phyloP scores from a whole-genome alignment of 2,329 filamentous ascomycete species.

The Ascocoryne sarcoides region DNA sequence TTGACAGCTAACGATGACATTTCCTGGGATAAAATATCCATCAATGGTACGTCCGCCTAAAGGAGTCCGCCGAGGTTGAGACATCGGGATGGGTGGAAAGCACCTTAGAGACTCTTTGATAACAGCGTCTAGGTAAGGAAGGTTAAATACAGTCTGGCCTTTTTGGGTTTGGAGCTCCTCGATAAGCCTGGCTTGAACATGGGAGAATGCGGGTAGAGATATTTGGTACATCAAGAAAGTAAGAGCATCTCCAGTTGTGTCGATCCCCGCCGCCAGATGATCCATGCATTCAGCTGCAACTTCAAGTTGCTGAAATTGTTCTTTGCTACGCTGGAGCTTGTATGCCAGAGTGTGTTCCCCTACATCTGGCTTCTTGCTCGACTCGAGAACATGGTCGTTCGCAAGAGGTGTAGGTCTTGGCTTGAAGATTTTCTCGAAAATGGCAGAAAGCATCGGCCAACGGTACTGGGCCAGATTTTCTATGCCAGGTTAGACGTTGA shows the following conservation, averaged over 20 bases:
- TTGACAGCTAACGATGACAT: constrained; percentile 51
- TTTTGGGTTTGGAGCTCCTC: constrained; percentile 41
- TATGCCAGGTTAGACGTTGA: constrained; percentile 29
- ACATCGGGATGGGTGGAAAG: constrained; percentile 59
- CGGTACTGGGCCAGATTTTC: constrained; percentile 47
- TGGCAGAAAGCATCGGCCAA: constrained; percentile 95
- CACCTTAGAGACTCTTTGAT: constrained; percentile 53
- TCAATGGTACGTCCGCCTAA: constrained; percentile 45
- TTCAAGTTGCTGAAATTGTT: constrained; percentile 41
- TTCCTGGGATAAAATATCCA: constrained; percentile 42
- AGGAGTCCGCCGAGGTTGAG: constrained; percentile 52
- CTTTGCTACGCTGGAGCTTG: constrained; percentile 45
- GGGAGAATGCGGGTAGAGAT: constrained; percentile 46
- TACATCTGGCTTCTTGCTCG: constrained; percentile 37
- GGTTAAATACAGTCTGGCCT: constrained; percentile 35
- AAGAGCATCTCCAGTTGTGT: constrained; percentile 61
- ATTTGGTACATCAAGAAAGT: constrained; percentile 67
- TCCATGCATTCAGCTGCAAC: constrained; percentile 62
- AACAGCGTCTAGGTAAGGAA: constrained; percentile 54
- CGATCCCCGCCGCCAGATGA: constrained; percentile 62
- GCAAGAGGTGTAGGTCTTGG: constrained; percentile 38
- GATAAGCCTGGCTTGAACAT: constrained; percentile 43
- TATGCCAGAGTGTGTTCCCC: constrained; percentile 49
- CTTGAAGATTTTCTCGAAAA: constrained; percentile 85
- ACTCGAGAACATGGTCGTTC: constrained; percentile 48